Conservation (phyloP, 2,329 filamentous ascomycete species). For the Aureobasidium subglaciale region DNA sequence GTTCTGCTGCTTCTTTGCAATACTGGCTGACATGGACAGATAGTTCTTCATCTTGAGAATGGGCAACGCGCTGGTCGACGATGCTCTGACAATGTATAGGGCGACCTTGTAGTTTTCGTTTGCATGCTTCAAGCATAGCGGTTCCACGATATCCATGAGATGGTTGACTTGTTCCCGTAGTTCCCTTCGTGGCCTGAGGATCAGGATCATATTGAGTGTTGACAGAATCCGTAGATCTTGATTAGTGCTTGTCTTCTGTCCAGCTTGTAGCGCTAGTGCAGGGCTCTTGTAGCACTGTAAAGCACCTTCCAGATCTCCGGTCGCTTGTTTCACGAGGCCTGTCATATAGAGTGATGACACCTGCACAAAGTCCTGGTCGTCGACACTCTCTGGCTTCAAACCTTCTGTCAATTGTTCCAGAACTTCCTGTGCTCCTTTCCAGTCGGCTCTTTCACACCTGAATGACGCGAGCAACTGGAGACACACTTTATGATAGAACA, state of each 20-base stretch:
- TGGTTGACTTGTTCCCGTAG: conserved; percentile 49
- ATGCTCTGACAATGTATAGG: conserved; percentile 66
- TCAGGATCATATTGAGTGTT: conserved; percentile 42
- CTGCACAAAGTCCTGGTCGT: conserved; percentile 11
- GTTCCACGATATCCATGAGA: conserved; percentile 59
- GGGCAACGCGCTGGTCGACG: conserved; percentile 52
- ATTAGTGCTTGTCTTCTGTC: conserved; percentile 22
- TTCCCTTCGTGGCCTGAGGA: conserved; percentile 33
- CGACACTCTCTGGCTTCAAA: not conserved
- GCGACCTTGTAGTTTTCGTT: conserved; percentile 72
- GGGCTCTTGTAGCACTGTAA: conserved; percentile 58
- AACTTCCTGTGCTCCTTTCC: conserved; percentile 54
- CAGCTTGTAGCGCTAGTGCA: conserved; percentile 47
- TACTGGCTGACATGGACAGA: conserved; percentile 64
- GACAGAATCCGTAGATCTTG: conserved; percentile 41
- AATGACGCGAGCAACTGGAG: conserved; percentile 65
- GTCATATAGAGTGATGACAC: conserved; percentile 52
- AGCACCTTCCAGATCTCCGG: conserved; percentile 63
- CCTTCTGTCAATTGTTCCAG: conserved; percentile 47
- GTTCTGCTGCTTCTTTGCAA: conserved; percentile 64
- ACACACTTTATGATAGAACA: conserved; percentile 59
- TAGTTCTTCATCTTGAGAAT: conserved; percentile 73
- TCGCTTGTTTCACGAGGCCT: conserved; percentile 70
- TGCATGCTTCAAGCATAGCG: conserved; percentile 60
- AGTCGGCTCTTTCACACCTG: conserved; percentile 63